Percentiles rank a stretch among this genome's conserved stretches.
These are phyloP conservation scores for Fusarium neocosmosporiellum DNA, from an alignment of 2,329 filamentous ascomycete genomes.

Conservation along the genomic window DNA sequence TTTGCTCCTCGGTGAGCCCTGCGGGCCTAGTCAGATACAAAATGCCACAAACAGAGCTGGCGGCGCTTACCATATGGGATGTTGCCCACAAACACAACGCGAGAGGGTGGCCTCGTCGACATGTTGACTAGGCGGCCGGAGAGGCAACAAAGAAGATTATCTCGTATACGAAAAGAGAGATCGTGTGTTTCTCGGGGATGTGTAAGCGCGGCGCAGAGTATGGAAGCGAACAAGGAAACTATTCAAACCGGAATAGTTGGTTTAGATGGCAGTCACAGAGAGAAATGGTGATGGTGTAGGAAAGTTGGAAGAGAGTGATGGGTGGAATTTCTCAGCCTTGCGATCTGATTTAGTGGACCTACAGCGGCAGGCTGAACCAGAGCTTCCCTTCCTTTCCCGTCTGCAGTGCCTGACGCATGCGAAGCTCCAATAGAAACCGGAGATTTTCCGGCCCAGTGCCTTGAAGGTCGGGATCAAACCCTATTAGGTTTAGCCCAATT, in stretches of 20 bases:
- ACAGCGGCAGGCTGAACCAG: slow-evolving; percentile 33
- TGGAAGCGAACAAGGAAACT: not conserved
- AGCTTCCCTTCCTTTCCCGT: slow-evolving; percentile 18
- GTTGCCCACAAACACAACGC: slow-evolving; percentile 87
- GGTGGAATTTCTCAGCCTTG: slow-evolving; percentile 42
- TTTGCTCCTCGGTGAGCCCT: slow-evolving; percentile 97
- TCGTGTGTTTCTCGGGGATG: not conserved
- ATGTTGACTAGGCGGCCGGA: slow-evolving; percentile 50
- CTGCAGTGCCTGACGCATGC: slow-evolving; percentile 2
- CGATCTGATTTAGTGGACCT: slow-evolving; percentile 18
- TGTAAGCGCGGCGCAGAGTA: not conserved
- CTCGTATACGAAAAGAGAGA: not conserved
- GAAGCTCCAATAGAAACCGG: slow-evolving; percentile 16
- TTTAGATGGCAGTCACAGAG: not conserved
- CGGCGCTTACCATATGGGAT: slow-evolving; percentile 77
- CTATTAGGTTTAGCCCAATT: slow-evolving; percentile 20
- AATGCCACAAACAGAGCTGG: not conserved
- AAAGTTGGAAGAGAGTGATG: slow-evolving; percentile 15
- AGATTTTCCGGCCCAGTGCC: slow-evolving; percentile 1
- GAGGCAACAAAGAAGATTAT: not conserved
- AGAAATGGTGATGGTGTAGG: slow-evolving; percentile 3
- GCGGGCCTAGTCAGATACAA: slow-evolving; percentile 36
- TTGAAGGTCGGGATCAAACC: slow-evolving; percentile 12
- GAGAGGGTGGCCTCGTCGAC: slow-evolving; percentile 80
- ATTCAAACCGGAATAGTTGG: not conserved